Conservation (phyloP, 116 monocot genomes). For the Trichopus zeylanicus region DNA sequence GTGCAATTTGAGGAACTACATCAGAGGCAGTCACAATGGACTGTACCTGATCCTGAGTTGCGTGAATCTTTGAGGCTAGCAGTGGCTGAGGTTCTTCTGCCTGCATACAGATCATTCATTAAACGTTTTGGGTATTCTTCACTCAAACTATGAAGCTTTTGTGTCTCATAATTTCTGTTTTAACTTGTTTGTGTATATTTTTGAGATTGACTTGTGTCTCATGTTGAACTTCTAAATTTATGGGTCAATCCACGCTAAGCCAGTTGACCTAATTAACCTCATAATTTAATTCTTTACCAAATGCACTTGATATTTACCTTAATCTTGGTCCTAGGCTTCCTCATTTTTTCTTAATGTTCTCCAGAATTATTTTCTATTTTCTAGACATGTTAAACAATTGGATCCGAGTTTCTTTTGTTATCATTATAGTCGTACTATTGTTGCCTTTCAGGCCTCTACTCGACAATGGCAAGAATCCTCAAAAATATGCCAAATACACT, state of each 20-base stretch:
- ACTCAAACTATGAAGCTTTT: background rate
- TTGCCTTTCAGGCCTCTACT: constrained; percentile 30
- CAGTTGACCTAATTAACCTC: no score
- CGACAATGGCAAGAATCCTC: constrained; percentile 46
- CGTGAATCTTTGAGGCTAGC: constrained; percentile 82
- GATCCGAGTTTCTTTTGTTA: background rate
- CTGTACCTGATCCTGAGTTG: constrained; percentile 79
- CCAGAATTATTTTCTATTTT: background rate
- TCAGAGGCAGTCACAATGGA: constrained; percentile 84
- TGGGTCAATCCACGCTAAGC: no score
- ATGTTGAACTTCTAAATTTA: no score
- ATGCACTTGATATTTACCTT: no score
- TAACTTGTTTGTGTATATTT: background rate
- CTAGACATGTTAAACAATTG: no score
- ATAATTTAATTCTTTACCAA: no score
- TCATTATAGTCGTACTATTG: background rate
- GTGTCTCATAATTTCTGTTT: background rate
- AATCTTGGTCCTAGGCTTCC: no score
- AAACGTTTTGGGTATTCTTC: constrained; percentile 66
- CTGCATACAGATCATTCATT: constrained; percentile 80
- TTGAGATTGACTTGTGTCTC: no score
- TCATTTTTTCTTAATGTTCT: background rate
- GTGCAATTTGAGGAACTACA: constrained; percentile 83
- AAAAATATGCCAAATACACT: constrained; percentile 45
- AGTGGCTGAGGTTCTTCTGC: constrained; percentile 79